Evolutionary conservation across 1,284 basidiomycete genomes (phyloP), one percentile per base, ranked within the genome.

Genomic region (Malassezia brasiliensis): DNA sequence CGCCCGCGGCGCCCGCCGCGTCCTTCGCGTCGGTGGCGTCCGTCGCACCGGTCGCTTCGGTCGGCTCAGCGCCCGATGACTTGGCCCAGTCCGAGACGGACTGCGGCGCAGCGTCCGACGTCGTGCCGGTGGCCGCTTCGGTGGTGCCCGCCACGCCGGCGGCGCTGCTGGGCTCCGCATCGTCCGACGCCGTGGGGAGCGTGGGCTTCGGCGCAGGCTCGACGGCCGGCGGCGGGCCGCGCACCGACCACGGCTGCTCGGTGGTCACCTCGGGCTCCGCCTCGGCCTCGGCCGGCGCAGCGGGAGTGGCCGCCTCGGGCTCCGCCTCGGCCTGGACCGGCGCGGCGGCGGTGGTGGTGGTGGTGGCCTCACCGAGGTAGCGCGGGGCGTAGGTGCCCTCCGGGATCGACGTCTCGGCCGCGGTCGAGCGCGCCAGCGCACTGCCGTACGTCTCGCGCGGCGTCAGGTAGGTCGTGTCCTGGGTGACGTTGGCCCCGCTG

Each of bases 201-300:
- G 14, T 17, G 14, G 40, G 30, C 15, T 22, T 17, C 15, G 5
- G 15, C 20, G 40, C 20, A 2, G 40, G 30, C 22, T 42, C 40
- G 15, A 30, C 40, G 44, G 25, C 14, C 14, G 22, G 44, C 25
- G 44, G 44, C 28, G 14, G 66, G 56, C 38, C 69, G 54, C 59
- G 52, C 50, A 40, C 64, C 67, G 19, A 73, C 67, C 47, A 73
- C 14, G 53, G 47, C 53, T 55, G 53, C 42, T 55, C 53, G 9
- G 17, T 11, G 6, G 48, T 50, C 9, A 30, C 37, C 39, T 41
- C 45, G 8, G 47, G 22, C 44, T 46, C 34, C 14, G 46, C 37
- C 15, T 36, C 4, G 31, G 38, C 38, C 17, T 30, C 40, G 36
- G n/a, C 2, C 19, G 22, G 9, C 6, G 46, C 15, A 3, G 40